Evolutionary conservation across 2,329 filamentous ascomycete genomes (phyloP).

Genomic region (Aspergillus transmontanensis): DNA sequence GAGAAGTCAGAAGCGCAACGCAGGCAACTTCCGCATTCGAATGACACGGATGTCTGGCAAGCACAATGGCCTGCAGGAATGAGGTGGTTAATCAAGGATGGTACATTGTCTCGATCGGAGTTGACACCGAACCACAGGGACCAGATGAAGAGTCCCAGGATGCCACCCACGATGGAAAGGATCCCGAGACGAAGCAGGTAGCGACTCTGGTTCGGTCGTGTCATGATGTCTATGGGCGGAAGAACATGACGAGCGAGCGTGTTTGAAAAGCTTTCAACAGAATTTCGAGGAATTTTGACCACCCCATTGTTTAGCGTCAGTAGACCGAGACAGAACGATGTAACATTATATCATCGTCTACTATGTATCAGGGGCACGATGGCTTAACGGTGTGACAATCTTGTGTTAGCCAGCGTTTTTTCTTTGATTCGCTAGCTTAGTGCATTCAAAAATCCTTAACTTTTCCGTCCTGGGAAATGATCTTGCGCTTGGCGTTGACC

Average conservation of each 20-base stretch:
- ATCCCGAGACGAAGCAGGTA: not conserved
- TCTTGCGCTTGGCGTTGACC: not conserved
- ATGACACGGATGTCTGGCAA: slow-evolving; percentile 22
- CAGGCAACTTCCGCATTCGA: slow-evolving; percentile 26
- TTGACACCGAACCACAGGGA: slow-evolving; percentile 23
- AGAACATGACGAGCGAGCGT: not conserved
- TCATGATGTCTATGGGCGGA: not conserved
- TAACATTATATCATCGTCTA: no score
- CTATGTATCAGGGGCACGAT: no score
- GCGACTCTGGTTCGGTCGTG: not conserved
- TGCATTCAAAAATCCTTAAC: no score
- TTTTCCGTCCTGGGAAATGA: not conserved
- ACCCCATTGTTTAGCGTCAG: no score
- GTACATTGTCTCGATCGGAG: slow-evolving; percentile 27
- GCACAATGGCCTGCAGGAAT: slow-evolving; percentile 31
- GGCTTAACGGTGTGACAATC: no score
- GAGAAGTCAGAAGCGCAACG: not conserved
- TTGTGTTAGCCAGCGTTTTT: no score
- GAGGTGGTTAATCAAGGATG: slow-evolving; percentile 25
- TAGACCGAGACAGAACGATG: no score
- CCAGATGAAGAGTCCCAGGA: slow-evolving; percentile 3
- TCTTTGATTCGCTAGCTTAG: no score
- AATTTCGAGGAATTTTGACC: not conserved
- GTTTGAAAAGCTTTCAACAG: not conserved
- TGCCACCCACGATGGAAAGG: not conserved